Evolutionary conservation across 1,139 yeast genomes (phyloP), one percentile per base, ranked within the genome.

Genomic region (Sporopachydermia cereana): DNA sequence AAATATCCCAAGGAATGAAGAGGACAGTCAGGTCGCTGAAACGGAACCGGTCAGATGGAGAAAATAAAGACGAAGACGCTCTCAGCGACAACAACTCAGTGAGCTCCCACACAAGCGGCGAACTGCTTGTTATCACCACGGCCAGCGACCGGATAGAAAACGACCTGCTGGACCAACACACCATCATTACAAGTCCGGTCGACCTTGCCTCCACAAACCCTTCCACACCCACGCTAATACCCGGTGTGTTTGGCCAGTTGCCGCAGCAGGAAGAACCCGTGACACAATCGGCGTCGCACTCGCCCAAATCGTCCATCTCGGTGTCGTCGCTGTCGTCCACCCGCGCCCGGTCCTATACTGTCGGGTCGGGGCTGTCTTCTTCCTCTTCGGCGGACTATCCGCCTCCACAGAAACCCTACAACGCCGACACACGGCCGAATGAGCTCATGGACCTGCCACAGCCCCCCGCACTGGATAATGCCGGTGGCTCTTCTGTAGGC

Each of bases 11-110:
- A 16, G n/a, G 39, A 7, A 21, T 34, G 9, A 34, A 34, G n/a
- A 34, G 17, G n/a, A 34, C 39, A 7, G 39, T 34, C 9, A 5
- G 39, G 12, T 34, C 39, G 12, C n/a, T 34, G n/a, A 34, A 34
- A 34, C 39, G 39, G 22, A 34, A 34, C 17, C 18, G 39, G 5
- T 34, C 39, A 34, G 39, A 34, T 16, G 20, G 22, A 34, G 39
- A 34, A 12, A 5, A 16, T 16, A 34, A 34, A 34, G 39, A 34
- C 9, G 39, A 34, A 7, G 22, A 34, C 17, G 5, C 18, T 12
- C 9, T 5, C 9, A 34, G 39, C n/a, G 39, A 34, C 17, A 16
- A 20, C n/a, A 34, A 7, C 9, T 34, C 39, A 16, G 5, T 34
- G 9, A n/a, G n/a, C 5, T 34, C 39, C 17, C 39, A 34, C 17